Evolutionary conservation across 495 filamentous ascomycete genomes (phyloP).

Genomic region (Aspergillus hancockii): DNA sequence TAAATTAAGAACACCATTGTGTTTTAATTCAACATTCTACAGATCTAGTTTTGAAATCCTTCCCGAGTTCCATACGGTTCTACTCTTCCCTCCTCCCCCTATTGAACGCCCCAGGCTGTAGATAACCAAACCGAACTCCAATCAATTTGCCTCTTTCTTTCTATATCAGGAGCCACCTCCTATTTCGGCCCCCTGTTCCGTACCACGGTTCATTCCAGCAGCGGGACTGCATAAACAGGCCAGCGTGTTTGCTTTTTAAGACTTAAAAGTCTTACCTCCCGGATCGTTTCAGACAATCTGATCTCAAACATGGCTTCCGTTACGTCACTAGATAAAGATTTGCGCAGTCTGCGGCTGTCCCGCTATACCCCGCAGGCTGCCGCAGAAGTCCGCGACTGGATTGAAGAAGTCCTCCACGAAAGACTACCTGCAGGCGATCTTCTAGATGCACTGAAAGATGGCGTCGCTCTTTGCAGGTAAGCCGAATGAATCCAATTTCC

Average conservation of each 20-base stretch:
- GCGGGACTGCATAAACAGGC: conserved; percentile 8
- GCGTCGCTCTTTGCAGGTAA: conserved; percentile 88
- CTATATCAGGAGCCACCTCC: background rate
- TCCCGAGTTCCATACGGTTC: background rate
- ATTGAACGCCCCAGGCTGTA: conserved; percentile 2
- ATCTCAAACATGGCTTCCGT: conserved; percentile 80
- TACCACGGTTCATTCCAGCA: conserved; percentile 16
- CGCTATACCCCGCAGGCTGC: conserved; percentile 94
- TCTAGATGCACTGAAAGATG: conserved; percentile 84
- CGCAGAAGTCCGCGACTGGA: conserved; percentile 83
- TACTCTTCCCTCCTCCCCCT: background rate
- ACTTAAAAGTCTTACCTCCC: background rate
- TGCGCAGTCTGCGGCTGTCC: conserved; percentile 87
- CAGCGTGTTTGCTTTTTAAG: background rate
- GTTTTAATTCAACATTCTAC: background rate
- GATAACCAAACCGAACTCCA: background rate
- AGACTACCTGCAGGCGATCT: conserved; percentile 72
- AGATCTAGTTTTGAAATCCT: background rate
- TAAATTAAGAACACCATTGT: background rate
- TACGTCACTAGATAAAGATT: conserved; percentile 88
- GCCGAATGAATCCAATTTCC: conserved; percentile 13
- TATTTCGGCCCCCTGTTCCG: conserved; percentile 9
- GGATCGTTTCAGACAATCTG: conserved; percentile 1
- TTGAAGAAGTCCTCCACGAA: conserved; percentile 78
- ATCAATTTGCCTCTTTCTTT: background rate